These are phyloP conservation scores for Symbiodinium pilosum DNA, from an alignment of 73 alveolate species.

Conservation along the genomic window DNA sequence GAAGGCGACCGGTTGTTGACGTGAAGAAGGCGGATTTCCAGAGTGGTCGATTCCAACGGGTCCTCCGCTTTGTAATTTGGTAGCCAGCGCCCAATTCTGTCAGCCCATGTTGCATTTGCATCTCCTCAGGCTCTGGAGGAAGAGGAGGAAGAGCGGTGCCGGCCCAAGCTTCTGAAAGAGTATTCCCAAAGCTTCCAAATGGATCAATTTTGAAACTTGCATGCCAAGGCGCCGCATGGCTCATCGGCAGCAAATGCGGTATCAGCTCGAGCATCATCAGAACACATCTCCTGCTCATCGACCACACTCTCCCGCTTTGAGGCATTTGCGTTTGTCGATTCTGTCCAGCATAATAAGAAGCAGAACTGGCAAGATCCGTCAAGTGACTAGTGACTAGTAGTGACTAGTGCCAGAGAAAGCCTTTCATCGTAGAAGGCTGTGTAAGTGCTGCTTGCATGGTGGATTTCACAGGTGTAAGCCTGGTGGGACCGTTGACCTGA, in stretches of 20 bases:
- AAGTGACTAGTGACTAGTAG: too few species aligned
- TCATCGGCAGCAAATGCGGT: slow-evolving; percentile 53
- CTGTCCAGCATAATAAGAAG: too few species aligned
- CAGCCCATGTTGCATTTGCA: neutral
- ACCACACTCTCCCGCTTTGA: neutral
- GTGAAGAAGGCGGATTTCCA: slow-evolving; percentile 55
- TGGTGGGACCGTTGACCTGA: too few species aligned
- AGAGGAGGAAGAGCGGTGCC: neutral
- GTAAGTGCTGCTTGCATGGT: too few species aligned
- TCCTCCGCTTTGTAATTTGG: neutral
- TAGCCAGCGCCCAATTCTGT: neutral
- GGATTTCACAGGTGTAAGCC: too few species aligned
- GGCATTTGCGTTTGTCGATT: neutral
- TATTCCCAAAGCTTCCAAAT: neutral
- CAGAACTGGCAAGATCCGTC: too few species aligned
- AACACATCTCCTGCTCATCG: neutral
- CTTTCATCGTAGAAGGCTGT: too few species aligned
- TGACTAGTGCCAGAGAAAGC: too few species aligned
- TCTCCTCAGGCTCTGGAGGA: neutral
- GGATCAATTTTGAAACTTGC: neutral
- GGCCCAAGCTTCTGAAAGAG: neutral
- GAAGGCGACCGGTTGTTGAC: slow-evolving; percentile 40
- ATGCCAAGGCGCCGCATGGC: slow-evolving; percentile 33
- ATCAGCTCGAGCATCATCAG: slow-evolving; percentile 52
- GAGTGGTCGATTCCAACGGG: slow-evolving; percentile 31